phyloP scores from a whole-genome alignment of 768 basidiomycete genomes.

The Cyathus striatus region DNA sequence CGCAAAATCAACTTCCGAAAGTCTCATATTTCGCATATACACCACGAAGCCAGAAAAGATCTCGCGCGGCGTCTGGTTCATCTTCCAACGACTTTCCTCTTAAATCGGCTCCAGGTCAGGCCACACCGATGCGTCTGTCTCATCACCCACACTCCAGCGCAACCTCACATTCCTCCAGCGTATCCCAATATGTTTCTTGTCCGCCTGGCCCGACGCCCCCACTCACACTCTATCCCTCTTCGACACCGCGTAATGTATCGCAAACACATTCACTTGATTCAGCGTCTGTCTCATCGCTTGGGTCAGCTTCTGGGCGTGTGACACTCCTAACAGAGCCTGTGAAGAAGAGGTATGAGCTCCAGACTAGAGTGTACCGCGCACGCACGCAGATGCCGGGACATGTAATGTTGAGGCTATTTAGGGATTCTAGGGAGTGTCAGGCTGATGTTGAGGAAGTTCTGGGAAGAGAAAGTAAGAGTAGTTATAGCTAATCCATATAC shows the following conservation, averaged over 20 bases:
- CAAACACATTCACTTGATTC: neutral
- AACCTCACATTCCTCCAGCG: neutral
- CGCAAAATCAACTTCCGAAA: neutral
- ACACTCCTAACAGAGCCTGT: slow-evolving; percentile 42
- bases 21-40: slow-evolving; percentile 1
- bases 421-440: slow-evolving; percentile 65
- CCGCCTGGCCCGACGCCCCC: slow-evolving; percentile 1
- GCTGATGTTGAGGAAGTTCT: slow-evolving; percentile 50
- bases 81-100: too few relatives aligned
- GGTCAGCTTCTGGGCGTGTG: slow-evolving; percentile 3
- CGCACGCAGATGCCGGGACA: slow-evolving; percentile 51
- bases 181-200: neutral
- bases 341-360: slow-evolving; percentile 51
- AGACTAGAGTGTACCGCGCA: slow-evolving; percentile 60
- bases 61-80: neutral
- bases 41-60: neutral
- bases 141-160: neutral
- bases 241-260: slow-evolving; percentile 1
- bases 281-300: neutral
- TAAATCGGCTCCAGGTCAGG: too few relatives aligned
- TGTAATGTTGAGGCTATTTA: slow-evolving; percentile 62
- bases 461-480: slow-evolving; percentile 16
- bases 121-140: neutral
- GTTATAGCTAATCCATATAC: too few relatives aligned
- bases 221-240: neutral